These are phyloP conservation scores for Davidsoniella neocaledoniae DNA, from an alignment of 2,329 filamentous ascomycete genomes.

Conservation along the genomic window DNA sequence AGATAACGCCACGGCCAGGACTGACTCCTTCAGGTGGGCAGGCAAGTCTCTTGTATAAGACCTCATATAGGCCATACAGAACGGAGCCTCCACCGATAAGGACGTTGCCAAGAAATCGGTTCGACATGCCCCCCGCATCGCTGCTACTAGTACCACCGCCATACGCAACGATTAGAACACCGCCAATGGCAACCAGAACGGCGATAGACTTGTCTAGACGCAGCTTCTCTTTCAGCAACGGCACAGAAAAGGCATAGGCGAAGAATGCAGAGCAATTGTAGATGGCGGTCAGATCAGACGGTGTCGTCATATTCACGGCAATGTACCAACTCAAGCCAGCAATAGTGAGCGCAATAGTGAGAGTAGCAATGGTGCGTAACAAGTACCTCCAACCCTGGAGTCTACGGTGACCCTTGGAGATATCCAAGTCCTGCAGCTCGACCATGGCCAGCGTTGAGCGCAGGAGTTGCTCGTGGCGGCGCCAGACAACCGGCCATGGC, in stretches of 20 bases:
- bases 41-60: conserved; percentile 83
- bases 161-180: conserved; percentile 90
- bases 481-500: conserved; percentile 77
- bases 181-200: conserved; percentile 70
- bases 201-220: conserved; percentile 72
- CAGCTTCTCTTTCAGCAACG: conserved; percentile 69
- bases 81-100: conserved; percentile 84
- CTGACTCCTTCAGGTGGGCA: conserved; percentile 83
- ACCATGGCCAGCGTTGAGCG: conserved; percentile 60
- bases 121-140: conserved; percentile 30
- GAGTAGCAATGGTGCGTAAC: conserved; percentile 57
- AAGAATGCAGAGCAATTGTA: conserved; percentile 99
- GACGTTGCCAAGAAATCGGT: conserved; percentile 68
- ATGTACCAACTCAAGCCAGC: conserved; percentile 93
- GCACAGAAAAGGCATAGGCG: conserved; percentile 91
- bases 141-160: conserved; percentile 40
- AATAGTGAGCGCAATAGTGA: conserved; percentile 74
- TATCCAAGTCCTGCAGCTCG: conserved; percentile 56
- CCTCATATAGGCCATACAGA: conserved; percentile 92
- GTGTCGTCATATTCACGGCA: conserved; percentile 81
- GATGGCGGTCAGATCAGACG: conserved; percentile 88
- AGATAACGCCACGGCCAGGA: conserved; percentile 80
- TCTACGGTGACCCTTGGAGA: conserved; percentile 26
- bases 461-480: conserved; percentile 35
- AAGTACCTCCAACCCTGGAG: conserved; percentile 47